These are phyloP conservation scores for Marasmius oreades DNA, from an alignment of 1,284 basidiomycete species.

Conservation along the genomic window DNA sequence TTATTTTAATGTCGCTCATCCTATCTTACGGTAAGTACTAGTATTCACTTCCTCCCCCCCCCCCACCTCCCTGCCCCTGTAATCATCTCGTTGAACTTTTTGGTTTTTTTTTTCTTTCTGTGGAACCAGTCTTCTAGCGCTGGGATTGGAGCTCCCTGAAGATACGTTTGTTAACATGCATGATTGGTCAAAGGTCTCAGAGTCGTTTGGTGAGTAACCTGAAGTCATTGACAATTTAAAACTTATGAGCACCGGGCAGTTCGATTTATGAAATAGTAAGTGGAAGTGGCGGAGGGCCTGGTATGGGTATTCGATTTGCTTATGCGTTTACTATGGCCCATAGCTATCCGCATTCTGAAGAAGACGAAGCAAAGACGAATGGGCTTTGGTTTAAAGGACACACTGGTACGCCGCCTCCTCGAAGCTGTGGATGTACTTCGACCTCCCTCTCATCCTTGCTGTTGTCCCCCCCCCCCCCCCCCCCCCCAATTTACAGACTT, in stretches of 20 bases:
- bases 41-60: no score
- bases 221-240: no score
- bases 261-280: slow-evolving; percentile 57
- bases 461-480: no score
- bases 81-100: no score
- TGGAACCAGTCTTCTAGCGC: slow-evolving; percentile 44
- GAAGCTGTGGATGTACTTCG: no score
- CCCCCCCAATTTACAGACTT: no score
- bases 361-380: slow-evolving; percentile 43
- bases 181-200: slow-evolving; percentile 37
- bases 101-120: no score
- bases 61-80: no score
- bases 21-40: slow-evolving; percentile 41
- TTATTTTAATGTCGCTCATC: slow-evolving; percentile 47
- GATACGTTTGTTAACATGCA: slow-evolving; percentile 52
- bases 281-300: neutral
- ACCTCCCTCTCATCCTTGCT: no score
- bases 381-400: slow-evolving; percentile 50
- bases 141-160: slow-evolving; percentile 58
- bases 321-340: neutral
- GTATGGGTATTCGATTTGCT: slow-evolving; percentile 26
- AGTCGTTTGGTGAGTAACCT: slow-evolving; percentile 41
- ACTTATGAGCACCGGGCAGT: slow-evolving; percentile 33
- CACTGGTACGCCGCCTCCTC: no score
- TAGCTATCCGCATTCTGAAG: slow-evolving; percentile 38